Evolutionary conservation across 306 rosid genomes (phyloP).

Genomic region (Coriaria nepalensis): DNA sequence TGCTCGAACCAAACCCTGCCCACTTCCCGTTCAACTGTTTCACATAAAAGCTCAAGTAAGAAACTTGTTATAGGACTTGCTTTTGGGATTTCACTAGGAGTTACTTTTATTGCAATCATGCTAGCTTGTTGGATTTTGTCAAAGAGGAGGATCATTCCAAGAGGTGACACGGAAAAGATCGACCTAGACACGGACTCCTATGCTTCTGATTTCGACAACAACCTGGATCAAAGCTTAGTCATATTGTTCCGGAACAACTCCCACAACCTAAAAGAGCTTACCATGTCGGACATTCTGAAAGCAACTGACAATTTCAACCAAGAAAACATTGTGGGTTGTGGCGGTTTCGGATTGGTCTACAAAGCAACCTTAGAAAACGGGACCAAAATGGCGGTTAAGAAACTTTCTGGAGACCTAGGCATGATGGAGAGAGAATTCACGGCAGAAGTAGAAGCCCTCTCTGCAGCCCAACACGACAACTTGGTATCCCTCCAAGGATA

Average conservation of each 20-base stretch:
- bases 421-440: conserved; percentile 78
- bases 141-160: conserved; percentile 61
- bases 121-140: conserved; percentile 50
- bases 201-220: conserved; percentile 31
- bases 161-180: conserved; percentile 48
- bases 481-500: conserved; percentile 77
- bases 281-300: conserved; percentile 54
- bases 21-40: neutral
- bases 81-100: conserved; percentile 28
- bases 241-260: conserved; percentile 49
- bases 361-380: conserved; percentile 62
- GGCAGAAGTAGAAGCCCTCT: conserved; percentile 80
- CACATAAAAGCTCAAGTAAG: conserved; percentile 22
- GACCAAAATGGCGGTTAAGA: conserved; percentile 65
- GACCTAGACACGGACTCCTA: conserved; percentile 46
- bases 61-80: conserved; percentile 29
- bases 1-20: conserved; percentile 23
- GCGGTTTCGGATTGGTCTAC: conserved; percentile 86
- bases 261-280: conserved; percentile 51
- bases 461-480: conserved; percentile 75
- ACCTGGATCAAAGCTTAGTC: conserved; percentile 51
- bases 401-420: conserved; percentile 76
- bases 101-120: conserved; percentile 26
- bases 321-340: conserved; percentile 76
- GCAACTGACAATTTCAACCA: conserved; percentile 82